phyloP scores from a whole-genome alignment of 768 basidiomycete genomes.

The Amanita jacksonii region DNA sequence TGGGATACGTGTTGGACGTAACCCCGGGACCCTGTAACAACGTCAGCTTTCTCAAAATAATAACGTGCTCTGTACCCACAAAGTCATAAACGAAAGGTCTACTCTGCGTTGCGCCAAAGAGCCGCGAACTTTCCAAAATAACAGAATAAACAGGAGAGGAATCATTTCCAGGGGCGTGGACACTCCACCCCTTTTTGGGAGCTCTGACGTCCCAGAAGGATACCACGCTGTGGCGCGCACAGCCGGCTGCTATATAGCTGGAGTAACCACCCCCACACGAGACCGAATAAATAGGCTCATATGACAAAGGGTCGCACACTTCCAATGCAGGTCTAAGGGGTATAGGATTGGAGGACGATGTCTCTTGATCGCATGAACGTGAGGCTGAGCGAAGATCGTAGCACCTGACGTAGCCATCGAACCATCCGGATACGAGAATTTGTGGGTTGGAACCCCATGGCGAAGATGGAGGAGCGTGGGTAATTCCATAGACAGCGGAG shows the following conservation, averaged over 20 bases:
- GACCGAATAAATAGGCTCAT: slow-evolving; percentile 68
- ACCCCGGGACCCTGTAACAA: slow-evolving; percentile 46
- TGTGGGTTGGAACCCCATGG: slow-evolving; percentile 66
- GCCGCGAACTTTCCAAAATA: slow-evolving; percentile 64
- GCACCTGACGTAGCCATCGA: slow-evolving; percentile 62
- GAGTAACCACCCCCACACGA: slow-evolving; percentile 63
- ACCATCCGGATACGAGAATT: slow-evolving; percentile 75
- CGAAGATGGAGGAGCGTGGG: slow-evolving; percentile 47
- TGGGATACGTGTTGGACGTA: slow-evolving; percentile 42
- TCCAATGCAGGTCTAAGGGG: slow-evolving; percentile 49
- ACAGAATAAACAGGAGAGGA: slow-evolving; percentile 70
- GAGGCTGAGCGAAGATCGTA: slow-evolving; percentile 62
- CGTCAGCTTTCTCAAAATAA: not conserved
- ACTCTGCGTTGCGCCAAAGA: slow-evolving; percentile 72
- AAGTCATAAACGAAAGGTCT: slow-evolving; percentile 77
- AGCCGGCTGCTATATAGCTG: slow-evolving; percentile 64
- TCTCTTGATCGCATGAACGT: slow-evolving; percentile 6
- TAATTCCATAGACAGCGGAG: slow-evolving; percentile 69
- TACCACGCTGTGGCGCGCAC: slow-evolving; percentile 67
- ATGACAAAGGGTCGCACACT: slow-evolving; percentile 57
- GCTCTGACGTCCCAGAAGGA: slow-evolving; percentile 76
- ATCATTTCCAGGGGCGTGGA: slow-evolving; percentile 74
- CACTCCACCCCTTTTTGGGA: slow-evolving; percentile 58
- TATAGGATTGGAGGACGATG: slow-evolving; percentile 14
- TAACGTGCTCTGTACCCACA: slow-evolving; percentile 22